Percentiles rank a stretch among this genome's conserved stretches.
These are phyloP conservation scores for Diaporthe citrichinensis DNA, from an alignment of 2,329 filamentous ascomycete species.

Conservation along the genomic window DNA sequence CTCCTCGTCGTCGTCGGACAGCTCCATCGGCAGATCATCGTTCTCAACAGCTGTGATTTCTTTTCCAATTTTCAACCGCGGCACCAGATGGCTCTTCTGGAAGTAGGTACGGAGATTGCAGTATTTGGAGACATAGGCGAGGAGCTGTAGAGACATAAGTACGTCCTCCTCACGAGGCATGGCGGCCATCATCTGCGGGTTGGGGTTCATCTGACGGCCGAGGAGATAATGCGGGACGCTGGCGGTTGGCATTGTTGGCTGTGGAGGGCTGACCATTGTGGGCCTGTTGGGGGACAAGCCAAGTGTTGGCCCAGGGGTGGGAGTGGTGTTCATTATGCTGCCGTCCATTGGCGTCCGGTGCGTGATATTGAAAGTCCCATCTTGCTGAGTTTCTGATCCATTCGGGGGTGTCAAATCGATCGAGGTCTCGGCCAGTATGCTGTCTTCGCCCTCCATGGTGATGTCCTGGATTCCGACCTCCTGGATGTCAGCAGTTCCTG, in stretches of 20 bases:
- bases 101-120: slow-evolving; percentile 97
- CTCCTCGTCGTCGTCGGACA: slow-evolving; percentile 68
- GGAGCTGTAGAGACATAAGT: slow-evolving; percentile 94
- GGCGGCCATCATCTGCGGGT: slow-evolving; percentile 83
- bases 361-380: slow-evolving; percentile 94
- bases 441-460: slow-evolving; percentile 82
- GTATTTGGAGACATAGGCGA: slow-evolving; percentile 99
- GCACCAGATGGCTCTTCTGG: slow-evolving; percentile 93
- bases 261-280: slow-evolving; percentile 77
- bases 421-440: slow-evolving; percentile 81
- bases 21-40: slow-evolving; percentile 64
- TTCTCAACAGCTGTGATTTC: slow-evolving; percentile 86
- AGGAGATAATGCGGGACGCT: slow-evolving; percentile 85
- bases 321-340: slow-evolving; percentile 82
- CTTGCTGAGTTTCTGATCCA: slow-evolving; percentile 86
- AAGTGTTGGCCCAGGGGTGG: slow-evolving; percentile 75
- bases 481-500: slow-evolving; percentile 85
- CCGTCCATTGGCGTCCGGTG: slow-evolving; percentile 88
- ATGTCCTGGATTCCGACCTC: slow-evolving; percentile 89
- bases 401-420: slow-evolving; percentile 83
- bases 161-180: slow-evolving; percentile 99
- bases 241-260: slow-evolving; percentile 79
- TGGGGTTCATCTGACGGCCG: slow-evolving; percentile 78
- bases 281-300: slow-evolving; percentile 82
- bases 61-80: slow-evolving; percentile 88